Base-by-base conservation (phyloP, 140 eudicot genomes). In the Oenanthe javanica region DNA sequence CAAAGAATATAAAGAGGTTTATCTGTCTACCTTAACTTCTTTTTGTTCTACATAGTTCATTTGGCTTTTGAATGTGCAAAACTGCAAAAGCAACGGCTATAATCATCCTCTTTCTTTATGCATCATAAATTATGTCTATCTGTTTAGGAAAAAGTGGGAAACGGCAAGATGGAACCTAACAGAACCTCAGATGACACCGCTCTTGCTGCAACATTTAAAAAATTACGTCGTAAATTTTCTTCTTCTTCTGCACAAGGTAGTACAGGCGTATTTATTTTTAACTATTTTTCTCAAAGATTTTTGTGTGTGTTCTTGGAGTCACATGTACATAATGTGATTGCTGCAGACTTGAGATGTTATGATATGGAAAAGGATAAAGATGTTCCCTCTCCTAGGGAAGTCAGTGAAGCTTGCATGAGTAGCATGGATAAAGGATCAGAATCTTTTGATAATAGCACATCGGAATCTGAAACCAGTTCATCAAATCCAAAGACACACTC, bases 201-300 rank as follows among this genome's bases (percentile, higher is more conserved):
- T 55, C 43, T 27, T 72, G 69, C 75, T 23, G 80, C 11, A 40
- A 80, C 84, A 79, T 73, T 77, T 75, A 84, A 67, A 82, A 79
- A 82, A 55, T 55, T 76, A 16, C 67, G 84, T 3, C 82, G 84
- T 72, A 66, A 85, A 76, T 77, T 87, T 66, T 81, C 89, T 59
- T 91, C 88, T 46, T 81, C 88, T 59, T 91, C 94, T 52, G 94
- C 90, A n/a, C 89, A 84, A 86, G 97, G 97, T 91, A 86, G 80
- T 83, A 42, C 74, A 42, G 8, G 5, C 18, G 19, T 40, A 16
- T 6, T 57, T 15, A 18, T 55, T 70, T 36, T 12, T 40, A 14
- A 15, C 5, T 18, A 23, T 43, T 6, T 7, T 57, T 19, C 18
- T 19, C 38, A 77, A 12, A 1, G 14, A 13, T 10, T 1, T 8